Base-by-base conservation (phyloP, 768 basidiomycete species). In the Tulasnella calospora region DNA sequence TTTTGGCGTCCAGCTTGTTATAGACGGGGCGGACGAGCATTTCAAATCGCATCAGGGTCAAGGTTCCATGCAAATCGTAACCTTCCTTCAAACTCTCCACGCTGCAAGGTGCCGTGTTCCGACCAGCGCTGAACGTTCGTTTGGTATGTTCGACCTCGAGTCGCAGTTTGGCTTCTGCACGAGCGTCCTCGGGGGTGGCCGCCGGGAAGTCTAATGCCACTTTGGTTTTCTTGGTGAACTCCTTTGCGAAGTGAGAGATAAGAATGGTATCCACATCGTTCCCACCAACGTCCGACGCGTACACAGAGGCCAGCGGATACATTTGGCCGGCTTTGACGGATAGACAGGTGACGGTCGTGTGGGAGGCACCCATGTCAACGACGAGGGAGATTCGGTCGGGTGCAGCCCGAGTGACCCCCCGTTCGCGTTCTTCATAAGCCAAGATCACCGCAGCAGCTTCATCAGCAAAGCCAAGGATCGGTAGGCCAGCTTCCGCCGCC, bases 161-260 rank as follows among this genome's bases (percentile, higher is more conserved):
- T 13, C 92, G 89, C 36, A 99, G 90, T 83, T 96, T 97, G n/a
- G 95, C 94, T 82, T 95, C 92, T 0, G 96, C 94, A 33, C 98
- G 93, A 82, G 90, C 88, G 85, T 96, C 93, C 41, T 87, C 86
- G 23, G 86, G 81, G 30, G 89, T 86, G 3, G 86, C 86, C 7
- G 91, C 85, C 0, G 92, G 91, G 21, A 95, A 87, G 12, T 88
- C 85, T 61, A 98, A 87, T 0, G 91, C 86, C 33, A 89, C 89
- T 84, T 94, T 95, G 23, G 92, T 96, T 87, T 98, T 99, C 86
- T 98, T 99, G 73, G 93, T 94, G 84, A 99, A 99, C 80, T 99
- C 97, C 83, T 95, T 91, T 75, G 93, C 91, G 84, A 99, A 98
- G 87, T 93, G 94, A 79, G 92, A 92, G 86, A 98, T 90, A 57